Conservation (phyloP, 768 basidiomycete genomes). For the Pholiota microspora region DNA sequence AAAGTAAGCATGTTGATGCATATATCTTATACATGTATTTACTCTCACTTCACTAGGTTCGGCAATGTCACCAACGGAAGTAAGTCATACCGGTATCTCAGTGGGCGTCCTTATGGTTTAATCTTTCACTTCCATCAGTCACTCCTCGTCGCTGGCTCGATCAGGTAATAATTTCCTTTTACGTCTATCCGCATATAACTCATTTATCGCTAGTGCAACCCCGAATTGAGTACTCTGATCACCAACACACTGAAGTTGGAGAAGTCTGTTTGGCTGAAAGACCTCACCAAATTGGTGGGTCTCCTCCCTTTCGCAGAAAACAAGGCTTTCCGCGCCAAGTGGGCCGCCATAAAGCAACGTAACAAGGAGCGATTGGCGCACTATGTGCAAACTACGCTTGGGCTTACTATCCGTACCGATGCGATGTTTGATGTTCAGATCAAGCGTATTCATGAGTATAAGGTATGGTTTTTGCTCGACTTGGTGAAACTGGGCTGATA, state of each 20-base stretch:
- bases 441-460: conserved; percentile 92
- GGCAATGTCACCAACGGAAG: conserved; percentile 93
- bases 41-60: conserved; percentile 58
- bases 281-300: conserved; percentile 75
- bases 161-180: conserved; percentile 38
- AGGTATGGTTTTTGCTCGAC: conserved; percentile 39
- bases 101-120: neutral
- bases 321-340: conserved; percentile 71
- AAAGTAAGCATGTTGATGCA: conserved; percentile 48
- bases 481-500: neutral
- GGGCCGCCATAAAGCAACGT: conserved; percentile 81
- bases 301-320: conserved; percentile 73
- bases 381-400: conserved; percentile 69
- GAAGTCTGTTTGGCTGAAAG: conserved; percentile 81
- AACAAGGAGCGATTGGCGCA: conserved; percentile 90
- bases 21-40: neutral
- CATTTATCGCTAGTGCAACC: conserved; percentile 67
- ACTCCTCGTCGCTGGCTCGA: conserved; percentile 94
- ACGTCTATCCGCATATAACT: neutral
- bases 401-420: conserved; percentile 66
- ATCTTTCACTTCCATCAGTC: conserved; percentile 52
- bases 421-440: conserved; percentile 94
- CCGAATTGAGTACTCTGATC: conserved; percentile 80
- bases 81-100: conserved; percentile 34
- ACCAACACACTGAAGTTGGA: conserved; percentile 75